Evolutionary conservation across 2,329 filamentous ascomycete genomes (phyloP).

Genomic region (Ophiocordyceps camponoti-saundersi): DNA sequence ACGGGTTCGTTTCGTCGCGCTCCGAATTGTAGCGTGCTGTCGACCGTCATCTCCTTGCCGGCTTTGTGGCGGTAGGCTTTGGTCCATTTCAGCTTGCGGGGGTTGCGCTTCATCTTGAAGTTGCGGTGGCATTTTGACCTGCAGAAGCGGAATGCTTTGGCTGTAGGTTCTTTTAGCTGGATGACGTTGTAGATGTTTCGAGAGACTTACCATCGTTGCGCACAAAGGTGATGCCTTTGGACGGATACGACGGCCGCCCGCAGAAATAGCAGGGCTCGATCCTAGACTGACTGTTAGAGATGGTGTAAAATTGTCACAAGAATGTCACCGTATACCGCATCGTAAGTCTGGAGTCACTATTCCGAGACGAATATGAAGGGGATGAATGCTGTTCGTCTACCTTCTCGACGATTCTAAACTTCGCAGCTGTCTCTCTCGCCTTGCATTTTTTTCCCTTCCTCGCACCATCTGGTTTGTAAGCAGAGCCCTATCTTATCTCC

Average conservation of each 20-base stretch:
- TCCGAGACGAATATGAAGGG: not conserved
- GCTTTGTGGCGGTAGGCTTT: constrained; percentile 72
- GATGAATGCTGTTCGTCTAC: not conserved
- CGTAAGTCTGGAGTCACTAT: too few species aligned
- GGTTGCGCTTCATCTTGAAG: constrained; percentile 98
- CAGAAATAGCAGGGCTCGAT: constrained; percentile 29
- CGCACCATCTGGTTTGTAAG: not conserved
- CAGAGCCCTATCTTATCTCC: not conserved
- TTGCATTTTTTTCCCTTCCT: not conserved
- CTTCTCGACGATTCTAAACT: not conserved
- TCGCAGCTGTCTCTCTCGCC: not conserved
- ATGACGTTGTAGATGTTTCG: not conserved
- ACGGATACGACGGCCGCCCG: constrained; percentile 32
- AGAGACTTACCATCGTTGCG: constrained; percentile 25
- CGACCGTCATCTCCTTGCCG: constrained; percentile 81
- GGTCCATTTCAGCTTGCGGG: constrained; percentile 92
- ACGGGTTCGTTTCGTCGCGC: constrained; percentile 86
- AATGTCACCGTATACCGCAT: constrained; percentile 1
- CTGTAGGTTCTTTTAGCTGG: constrained; percentile 5
- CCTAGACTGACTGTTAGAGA: constrained; percentile 8
- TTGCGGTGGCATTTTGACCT: constrained; percentile 44
- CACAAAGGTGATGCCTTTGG: constrained; percentile 37
- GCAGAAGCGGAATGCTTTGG: constrained; percentile 40
- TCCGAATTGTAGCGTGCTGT: constrained; percentile 83
- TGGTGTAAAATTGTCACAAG: too few species aligned